These are phyloP conservation scores for Debaryomyces maramus DNA, from an alignment of 805 yeast genomes.

Conservation along the genomic window DNA sequence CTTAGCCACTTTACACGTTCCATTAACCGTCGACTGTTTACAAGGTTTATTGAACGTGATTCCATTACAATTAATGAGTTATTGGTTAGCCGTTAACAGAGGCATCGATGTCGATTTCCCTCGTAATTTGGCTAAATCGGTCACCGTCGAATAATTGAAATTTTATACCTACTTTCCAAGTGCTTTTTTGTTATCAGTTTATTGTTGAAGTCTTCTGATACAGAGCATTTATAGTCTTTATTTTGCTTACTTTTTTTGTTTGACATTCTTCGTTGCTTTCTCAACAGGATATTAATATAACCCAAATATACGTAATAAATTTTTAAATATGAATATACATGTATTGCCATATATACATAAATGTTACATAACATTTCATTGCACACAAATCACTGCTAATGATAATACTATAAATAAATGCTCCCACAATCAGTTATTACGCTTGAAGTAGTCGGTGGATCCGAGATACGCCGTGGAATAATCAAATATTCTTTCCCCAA, in stretches of 20 bases:
- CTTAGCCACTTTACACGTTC: slow-evolving; percentile 81
- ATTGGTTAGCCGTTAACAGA: slow-evolving; percentile 93
- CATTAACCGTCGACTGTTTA: slow-evolving; percentile 93
- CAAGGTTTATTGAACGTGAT: slow-evolving; percentile 94
- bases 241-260: too few relatives aligned
- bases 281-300: neutral
- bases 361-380: neutral
- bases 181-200: too few relatives aligned
- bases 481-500: slow-evolving; percentile 86
- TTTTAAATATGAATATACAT: neutral
- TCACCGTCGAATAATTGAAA: slow-evolving; percentile 77
- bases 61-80: slow-evolving; percentile 93
- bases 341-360: too few relatives aligned
- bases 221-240: too few relatives aligned
- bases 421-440: slow-evolving; percentile 28
- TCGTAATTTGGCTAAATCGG: slow-evolving; percentile 96
- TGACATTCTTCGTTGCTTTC: too few relatives aligned
- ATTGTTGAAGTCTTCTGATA: too few relatives aligned
- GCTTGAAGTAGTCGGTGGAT: slow-evolving; percentile 70
- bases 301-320: neutral
- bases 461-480: slow-evolving; percentile 67
- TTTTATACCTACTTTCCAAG: neutral
- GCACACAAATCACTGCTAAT: neutral
- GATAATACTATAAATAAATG: neutral
- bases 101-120: slow-evolving; percentile 99